Conservation (phyloP, 1,284 basidiomycete species). For the Malassezia cuniculi region DNA sequence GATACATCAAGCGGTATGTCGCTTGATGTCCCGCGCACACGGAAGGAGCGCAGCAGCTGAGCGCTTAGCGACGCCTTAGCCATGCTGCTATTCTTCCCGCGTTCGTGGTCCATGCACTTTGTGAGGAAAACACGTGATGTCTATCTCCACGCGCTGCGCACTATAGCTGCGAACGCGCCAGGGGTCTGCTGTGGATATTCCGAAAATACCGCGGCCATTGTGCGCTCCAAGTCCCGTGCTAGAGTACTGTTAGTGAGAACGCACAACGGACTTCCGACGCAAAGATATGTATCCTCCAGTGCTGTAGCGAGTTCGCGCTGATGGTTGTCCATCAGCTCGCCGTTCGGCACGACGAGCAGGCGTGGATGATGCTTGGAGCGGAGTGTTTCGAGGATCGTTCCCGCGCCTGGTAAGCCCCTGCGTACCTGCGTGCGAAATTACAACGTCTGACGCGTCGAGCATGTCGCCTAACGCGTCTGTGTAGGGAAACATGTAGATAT, state of each 20-base stretch:
- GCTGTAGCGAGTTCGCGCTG: slow-evolving; percentile 74
- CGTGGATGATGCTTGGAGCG: slow-evolving; percentile 53
- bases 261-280: no score
- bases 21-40: slow-evolving; percentile 9
- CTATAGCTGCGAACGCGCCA: no score
- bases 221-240: no score
- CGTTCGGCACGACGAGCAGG: slow-evolving; percentile 78
- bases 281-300: no score
- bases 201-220: no score
- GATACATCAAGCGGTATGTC: no score
- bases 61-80: slow-evolving; percentile 10
- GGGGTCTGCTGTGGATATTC: no score
- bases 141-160: no score
- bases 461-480: slow-evolving; percentile 17
- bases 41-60: slow-evolving; percentile 15
- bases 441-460: slow-evolving; percentile 57
- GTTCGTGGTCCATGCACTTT: slow-evolving; percentile 8
- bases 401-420: slow-evolving; percentile 57
- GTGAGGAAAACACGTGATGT: no score
- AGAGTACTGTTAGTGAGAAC: no score
- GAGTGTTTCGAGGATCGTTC: slow-evolving; percentile 80
- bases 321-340: slow-evolving; percentile 78
- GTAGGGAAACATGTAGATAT: slow-evolving; percentile 22
- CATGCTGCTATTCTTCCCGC: background rate
- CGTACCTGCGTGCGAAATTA: slow-evolving; percentile 85